Base-by-base conservation (phyloP, 305 asterid species). In the Caryopteris hybrid region DNA sequence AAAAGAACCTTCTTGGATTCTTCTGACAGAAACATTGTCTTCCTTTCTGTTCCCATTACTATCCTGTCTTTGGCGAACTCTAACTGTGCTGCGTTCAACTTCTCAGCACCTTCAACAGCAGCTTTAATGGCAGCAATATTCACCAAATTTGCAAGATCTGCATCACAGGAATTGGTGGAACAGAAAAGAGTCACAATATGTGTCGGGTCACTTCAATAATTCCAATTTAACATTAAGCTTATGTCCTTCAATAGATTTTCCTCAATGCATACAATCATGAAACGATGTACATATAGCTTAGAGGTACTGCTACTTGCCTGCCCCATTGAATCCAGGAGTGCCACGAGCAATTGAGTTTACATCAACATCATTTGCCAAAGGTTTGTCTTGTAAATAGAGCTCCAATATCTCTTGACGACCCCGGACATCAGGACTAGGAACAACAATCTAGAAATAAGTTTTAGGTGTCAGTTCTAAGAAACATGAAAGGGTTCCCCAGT, bases 301-400 rank as follows among this genome's bases (percentile, higher is more conserved):
- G 22, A 68, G 14, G 17, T 56, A 68, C 23, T 7, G 27, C 21
- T 51, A 78, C 83, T 41, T 83, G 66, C 99, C 99, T 87, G 99
- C 99, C 55, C 99, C 99, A 68, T 91, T 94, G 83, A 94, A 94
- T 74, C 98, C 97, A 53, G 98, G 99, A 70, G 99, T 95, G 74
- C 98, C 99, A 59, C 99, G 99, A 48, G 99, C 99, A 77, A 95
- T 89, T 60, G 94, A 83, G 68, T 84, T 89, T 69, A 92, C 80
- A 79, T 95, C 92, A 55, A 95, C 97, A 80, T 95, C 95, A 64
- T 68, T 78, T 70, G 86, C 81, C 81, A 92, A 74, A 71, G 99
- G 97, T 74, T 95, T 95, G 80, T 95, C 98, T 78, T 83, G 94
- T 77, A 95, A 81, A 81, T 95, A 95, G 34, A 92, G 96, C 78